A percentile compares a stretch with the other conserved stretches of the same genome.
Evolutionary conservation across 1,284 basidiomycete species (phyloP).

Genomic region (Volvariella volvacea): DNA sequence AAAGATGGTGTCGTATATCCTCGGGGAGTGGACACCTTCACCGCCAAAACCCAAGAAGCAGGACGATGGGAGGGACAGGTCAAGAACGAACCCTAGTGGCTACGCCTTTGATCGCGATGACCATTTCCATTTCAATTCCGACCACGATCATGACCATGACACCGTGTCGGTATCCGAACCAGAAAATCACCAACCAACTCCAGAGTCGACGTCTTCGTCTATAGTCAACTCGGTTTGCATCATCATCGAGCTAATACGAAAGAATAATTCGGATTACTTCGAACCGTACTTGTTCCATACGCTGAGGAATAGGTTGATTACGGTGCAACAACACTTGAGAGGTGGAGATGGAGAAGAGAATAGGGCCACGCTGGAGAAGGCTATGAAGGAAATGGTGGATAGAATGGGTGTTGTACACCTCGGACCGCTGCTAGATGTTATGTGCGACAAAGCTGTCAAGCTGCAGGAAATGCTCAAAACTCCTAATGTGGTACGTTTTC

Average conservation of each 20-base stretch:
- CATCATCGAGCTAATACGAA: slow-evolving; percentile 93
- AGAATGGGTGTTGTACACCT: slow-evolving; percentile 94
- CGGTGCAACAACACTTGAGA: slow-evolving; percentile 69
- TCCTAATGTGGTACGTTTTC: slow-evolving; percentile 63
- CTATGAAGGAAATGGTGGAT: slow-evolving; percentile 83
- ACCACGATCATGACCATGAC: slow-evolving; percentile 13
- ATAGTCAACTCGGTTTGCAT: slow-evolving; percentile 86
- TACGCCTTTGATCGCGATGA: neutral
- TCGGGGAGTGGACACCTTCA: slow-evolving; percentile 51
- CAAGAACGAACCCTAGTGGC: slow-evolving; percentile 6
- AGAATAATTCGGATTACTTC: slow-evolving; percentile 99
- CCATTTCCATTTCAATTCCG: too few relatives aligned
- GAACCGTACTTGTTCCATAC: slow-evolving; percentile 99
- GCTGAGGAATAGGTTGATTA: slow-evolving; percentile 83
- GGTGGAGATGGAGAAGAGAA: slow-evolving; percentile 54
- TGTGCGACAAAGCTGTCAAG: slow-evolving; percentile 66
- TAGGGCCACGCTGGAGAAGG: slow-evolving; percentile 57
- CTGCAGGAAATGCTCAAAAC: slow-evolving; percentile 68
- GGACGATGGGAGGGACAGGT: slow-evolving; percentile 9
- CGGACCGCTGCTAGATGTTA: slow-evolving; percentile 74
- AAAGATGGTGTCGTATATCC: slow-evolving; percentile 76
- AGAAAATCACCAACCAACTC: slow-evolving; percentile 44
- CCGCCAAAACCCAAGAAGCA: slow-evolving; percentile 1
- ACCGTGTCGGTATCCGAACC: slow-evolving; percentile 3
- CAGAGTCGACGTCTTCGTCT: slow-evolving; percentile 81